Conservation (phyloP, 192 early-diverging fungal genomes). For the Coemansia sp. region DNA sequence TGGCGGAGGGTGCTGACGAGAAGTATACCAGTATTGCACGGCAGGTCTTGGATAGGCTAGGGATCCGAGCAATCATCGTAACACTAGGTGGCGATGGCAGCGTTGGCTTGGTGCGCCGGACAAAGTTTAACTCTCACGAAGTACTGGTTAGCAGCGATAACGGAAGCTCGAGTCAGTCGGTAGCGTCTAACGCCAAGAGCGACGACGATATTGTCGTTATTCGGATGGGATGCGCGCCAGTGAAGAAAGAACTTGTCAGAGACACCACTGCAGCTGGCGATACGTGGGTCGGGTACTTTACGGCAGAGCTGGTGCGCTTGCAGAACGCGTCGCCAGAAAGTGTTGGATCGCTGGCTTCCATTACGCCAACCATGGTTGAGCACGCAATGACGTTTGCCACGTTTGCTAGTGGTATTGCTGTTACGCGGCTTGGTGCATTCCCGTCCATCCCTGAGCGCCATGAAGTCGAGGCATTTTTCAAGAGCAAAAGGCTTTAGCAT, state of each 20-base stretch:
- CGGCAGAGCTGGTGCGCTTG: conserved; percentile 34
- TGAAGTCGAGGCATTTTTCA: conserved; percentile 33
- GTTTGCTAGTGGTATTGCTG: conserved; percentile 37
- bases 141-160: conserved; percentile 15
- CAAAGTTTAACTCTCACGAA: conserved; percentile 19
- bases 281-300: conserved; percentile 56
- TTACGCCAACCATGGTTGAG: conserved; percentile 37
- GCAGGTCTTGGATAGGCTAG: conserved; percentile 15
- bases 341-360: conserved; percentile 21
- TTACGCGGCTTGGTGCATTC: conserved; percentile 42
- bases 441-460: conserved; percentile 39
- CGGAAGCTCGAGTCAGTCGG: background rate
- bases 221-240: conserved; percentile 24
- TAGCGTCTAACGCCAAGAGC: background rate
- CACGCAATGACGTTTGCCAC: conserved; percentile 43
- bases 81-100: conserved; percentile 35
- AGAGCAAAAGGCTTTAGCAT: conserved; percentile 9
- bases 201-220: conserved; percentile 10
- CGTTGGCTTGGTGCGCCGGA: conserved; percentile 30
- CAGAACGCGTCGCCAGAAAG: conserved; percentile 41
- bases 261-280: conserved; percentile 56
- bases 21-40: conserved; percentile 12
- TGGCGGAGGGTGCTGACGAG: background rate
- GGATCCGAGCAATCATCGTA: conserved; percentile 20
- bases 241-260: conserved; percentile 23